Evolutionary conservation across 2,329 filamentous ascomycete genomes (phyloP).

Genomic region (Colletotrichum sp.): DNA sequence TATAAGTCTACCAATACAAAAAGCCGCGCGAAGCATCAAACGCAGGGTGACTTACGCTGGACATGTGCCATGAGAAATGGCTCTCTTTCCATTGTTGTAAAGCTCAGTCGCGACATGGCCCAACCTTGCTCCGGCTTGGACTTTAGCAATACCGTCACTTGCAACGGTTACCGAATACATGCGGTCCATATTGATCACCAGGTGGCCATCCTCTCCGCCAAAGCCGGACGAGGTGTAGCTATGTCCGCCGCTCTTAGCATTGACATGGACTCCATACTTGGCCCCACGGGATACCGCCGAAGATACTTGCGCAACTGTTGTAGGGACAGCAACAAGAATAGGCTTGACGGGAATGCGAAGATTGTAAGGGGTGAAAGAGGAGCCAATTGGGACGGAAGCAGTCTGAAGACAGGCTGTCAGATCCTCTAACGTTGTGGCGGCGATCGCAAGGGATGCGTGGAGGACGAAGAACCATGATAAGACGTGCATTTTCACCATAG

Average conservation of each 20-base stretch:
- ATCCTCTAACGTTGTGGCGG: background rate
- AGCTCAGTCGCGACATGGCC: constrained; percentile 50
- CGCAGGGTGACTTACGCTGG: constrained; percentile 42
- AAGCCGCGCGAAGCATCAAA: accelerated
- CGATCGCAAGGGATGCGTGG: background rate
- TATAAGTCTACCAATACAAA: accelerated
- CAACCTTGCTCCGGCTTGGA: constrained; percentile 55
- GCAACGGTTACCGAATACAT: constrained; percentile 49
- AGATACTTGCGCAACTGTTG: constrained; percentile 46
- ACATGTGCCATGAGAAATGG: constrained; percentile 56
- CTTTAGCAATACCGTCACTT: constrained; percentile 40
- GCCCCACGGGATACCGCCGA: constrained; percentile 51
- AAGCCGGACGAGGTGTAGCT: constrained; percentile 54
- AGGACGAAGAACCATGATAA: background rate
- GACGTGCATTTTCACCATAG: background rate
- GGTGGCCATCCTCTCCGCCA: constrained; percentile 51
- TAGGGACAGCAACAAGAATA: constrained; percentile 47
- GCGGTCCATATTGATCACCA: constrained; percentile 52
- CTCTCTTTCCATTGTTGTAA: constrained; percentile 40
- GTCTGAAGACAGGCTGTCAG: constrained; percentile 26
- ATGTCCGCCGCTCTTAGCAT: constrained; percentile 57
- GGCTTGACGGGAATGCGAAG: constrained; percentile 40
- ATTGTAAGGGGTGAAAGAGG: constrained; percentile 31
- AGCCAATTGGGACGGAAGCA: constrained; percentile 25
- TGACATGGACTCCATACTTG: constrained; percentile 46